Evolutionary conservation across 495 filamentous ascomycete species (phyloP).

Genomic region (Amphirosellinia nigrospora): DNA sequence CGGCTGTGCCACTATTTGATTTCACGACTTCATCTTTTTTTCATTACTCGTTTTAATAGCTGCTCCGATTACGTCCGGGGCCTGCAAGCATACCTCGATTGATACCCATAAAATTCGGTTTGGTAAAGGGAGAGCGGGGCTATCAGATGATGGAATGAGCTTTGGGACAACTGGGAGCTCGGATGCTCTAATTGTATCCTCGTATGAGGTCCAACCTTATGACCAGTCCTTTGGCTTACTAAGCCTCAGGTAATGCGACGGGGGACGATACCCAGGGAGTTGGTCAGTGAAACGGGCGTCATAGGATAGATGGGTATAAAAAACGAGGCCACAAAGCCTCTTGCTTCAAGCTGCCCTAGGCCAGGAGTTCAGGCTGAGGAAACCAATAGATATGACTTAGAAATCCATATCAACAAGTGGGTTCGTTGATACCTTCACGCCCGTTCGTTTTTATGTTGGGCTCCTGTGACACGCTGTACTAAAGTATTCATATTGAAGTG

Average conservation of each 20-base stretch:
- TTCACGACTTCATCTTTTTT: conserved; percentile 10
- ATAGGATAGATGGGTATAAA: conserved; percentile 19
- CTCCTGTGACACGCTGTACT: not conserved
- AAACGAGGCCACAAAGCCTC: conserved; percentile 2
- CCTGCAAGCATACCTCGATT: conserved; percentile 22
- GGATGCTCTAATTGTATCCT: conserved; percentile 1
- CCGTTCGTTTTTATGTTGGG: not conserved
- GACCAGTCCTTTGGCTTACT: not conserved
- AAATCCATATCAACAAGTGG: not conserved
- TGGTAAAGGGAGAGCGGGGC: not conserved
- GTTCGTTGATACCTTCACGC: not conserved
- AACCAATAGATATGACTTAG: conserved; percentile 6
- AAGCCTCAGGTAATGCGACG: not conserved
- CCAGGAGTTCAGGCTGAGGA: not conserved
- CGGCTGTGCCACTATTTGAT: conserved; percentile 14
- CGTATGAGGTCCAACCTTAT: conserved; percentile 2
- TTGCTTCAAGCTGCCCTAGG: not conserved
- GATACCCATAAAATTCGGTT: conserved; percentile 27
- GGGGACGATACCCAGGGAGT: conserved; percentile 7
- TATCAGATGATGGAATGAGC: conserved; percentile 15
- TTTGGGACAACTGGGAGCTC: not conserved
- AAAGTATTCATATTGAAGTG: not conserved
- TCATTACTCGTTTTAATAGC: conserved; percentile 15
- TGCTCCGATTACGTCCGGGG: conserved; percentile 18
- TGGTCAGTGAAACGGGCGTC: conserved; percentile 19